Percentiles rank a stretch among this genome's conserved stretches.
These are phyloP conservation scores for Trapa incisa DNA, from an alignment of 345 rosid species.

Conservation along the genomic window DNA sequence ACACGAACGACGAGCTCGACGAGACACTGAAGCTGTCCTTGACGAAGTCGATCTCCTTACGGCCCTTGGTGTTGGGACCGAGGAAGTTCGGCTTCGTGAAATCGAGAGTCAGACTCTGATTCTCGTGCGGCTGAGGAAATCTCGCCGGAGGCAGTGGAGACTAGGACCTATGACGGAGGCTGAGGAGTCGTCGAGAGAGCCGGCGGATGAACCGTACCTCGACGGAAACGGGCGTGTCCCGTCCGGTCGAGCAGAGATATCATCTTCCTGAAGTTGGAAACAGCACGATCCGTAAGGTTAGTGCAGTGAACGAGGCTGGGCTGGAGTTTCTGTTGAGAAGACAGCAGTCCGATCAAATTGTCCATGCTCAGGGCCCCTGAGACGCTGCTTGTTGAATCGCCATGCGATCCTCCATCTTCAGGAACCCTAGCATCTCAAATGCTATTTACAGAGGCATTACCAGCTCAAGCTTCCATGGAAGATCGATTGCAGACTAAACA, in stretches of 20 bases:
- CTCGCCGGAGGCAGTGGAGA: slow-evolving; percentile 11
- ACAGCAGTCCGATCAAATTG: slow-evolving; percentile 52
- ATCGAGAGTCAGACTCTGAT: slow-evolving; percentile 63
- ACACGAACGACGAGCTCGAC: slow-evolving; percentile 72
- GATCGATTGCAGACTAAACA: not conserved
- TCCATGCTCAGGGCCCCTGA: slow-evolving; percentile 79
- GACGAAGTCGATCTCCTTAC: slow-evolving; percentile 42
- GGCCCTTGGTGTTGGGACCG: slow-evolving; percentile 24
- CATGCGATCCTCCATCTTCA: slow-evolving; percentile 55
- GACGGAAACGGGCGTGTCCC: slow-evolving; percentile 89
- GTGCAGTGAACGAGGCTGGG: slow-evolving; percentile 41
- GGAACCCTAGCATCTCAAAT: slow-evolving; percentile 49
- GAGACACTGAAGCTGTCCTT: slow-evolving; percentile 73
- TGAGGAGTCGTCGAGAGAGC: slow-evolving; percentile 17
- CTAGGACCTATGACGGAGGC: not conserved
- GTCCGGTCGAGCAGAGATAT: slow-evolving; percentile 68
- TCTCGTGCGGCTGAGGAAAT: slow-evolving; percentile 35
- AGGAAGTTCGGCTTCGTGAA: slow-evolving; percentile 53
- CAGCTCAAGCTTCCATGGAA: slow-evolving; percentile 8
- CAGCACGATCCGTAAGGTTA: slow-evolving; percentile 52
- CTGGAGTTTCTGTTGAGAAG: slow-evolving; percentile 23
- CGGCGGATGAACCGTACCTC: slow-evolving; percentile 44
- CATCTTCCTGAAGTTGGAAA: slow-evolving; percentile 61
- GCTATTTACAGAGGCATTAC: slow-evolving; percentile 27
- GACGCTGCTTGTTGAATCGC: slow-evolving; percentile 81